phyloP scores from a whole-genome alignment of 331 rosid species.

The Prunus yedoensis region DNA sequence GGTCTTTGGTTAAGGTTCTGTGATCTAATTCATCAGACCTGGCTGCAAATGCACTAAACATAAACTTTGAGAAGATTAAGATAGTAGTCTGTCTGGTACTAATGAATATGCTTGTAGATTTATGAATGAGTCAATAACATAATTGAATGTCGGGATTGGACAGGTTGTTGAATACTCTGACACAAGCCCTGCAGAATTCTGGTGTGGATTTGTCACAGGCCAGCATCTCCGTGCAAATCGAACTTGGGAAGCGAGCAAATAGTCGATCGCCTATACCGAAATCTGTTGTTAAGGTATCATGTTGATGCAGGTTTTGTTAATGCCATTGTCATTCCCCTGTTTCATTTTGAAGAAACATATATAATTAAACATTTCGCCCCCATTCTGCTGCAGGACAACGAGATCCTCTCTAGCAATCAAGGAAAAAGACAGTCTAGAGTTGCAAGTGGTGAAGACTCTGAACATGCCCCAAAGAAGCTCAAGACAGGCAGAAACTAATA shows the following conservation, averaged over 20 bases:
- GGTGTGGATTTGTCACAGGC: conserved; percentile 97
- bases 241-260: conserved; percentile 69
- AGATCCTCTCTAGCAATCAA: conserved; percentile 43
- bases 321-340: neutral
- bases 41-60: neutral
- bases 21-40: neutral
- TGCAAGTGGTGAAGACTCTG: conserved; percentile 48
- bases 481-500: conserved; percentile 62
- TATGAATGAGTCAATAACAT: conserved; percentile 7
- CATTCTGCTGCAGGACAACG: conserved; percentile 53
- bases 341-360: neutral
- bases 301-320: neutral
- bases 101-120: neutral
- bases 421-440: conserved; percentile 45
- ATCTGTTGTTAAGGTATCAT: conserved; percentile 55
- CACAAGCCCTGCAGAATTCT: conserved; percentile 84
- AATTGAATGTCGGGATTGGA: conserved; percentile 23
- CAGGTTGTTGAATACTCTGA: conserved; percentile 82
- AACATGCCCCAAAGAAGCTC: conserved; percentile 61
- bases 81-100: too few relatives aligned
- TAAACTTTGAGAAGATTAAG: neutral
- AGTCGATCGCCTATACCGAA: conserved; percentile 38
- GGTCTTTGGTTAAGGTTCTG: neutral
- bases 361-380: conserved; percentile 28
- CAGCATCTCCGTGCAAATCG: conserved; percentile 83